phyloP scores from a whole-genome alignment of 106 monocot genomes.

The Dioscorea dumetorum region DNA sequence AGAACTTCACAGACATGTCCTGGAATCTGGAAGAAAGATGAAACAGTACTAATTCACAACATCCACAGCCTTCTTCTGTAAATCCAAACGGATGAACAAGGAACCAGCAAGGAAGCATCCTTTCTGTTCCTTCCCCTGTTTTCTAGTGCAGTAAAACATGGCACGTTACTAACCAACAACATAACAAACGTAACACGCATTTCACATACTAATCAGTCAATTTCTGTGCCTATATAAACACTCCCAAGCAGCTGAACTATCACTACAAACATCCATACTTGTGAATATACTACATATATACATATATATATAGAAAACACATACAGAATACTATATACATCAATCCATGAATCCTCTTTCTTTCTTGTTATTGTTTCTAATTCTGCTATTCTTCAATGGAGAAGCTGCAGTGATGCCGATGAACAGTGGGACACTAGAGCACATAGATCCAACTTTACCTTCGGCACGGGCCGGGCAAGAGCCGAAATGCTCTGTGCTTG shows the following conservation, averaged over 20 bases:
- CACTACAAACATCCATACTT: too few relatives aligned
- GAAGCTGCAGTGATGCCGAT: not conserved
- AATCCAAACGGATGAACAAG: too few relatives aligned
- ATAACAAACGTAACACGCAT: not conserved
- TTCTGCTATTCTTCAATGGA: not conserved
- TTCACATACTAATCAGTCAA: not conserved
- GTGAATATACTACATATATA: too few relatives aligned
- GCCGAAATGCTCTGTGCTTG: conserved; percentile 29
- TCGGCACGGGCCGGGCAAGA: conserved; percentile 11
- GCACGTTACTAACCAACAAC: not conserved
- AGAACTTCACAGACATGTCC: too few relatives aligned
- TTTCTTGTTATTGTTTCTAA: not conserved
- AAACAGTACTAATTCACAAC: too few relatives aligned
- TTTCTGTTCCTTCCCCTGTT: conserved; percentile 1
- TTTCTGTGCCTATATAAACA: too few relatives aligned
- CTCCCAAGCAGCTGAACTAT: too few relatives aligned
- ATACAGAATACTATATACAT: too few relatives aligned
- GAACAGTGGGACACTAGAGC: conserved; percentile 10
- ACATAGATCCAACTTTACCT: conserved; percentile 38
- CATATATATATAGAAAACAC: too few relatives aligned
- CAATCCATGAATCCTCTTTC: not conserved
- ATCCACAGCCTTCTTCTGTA: too few relatives aligned
- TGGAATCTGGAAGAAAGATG: too few relatives aligned
- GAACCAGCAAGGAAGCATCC: too few relatives aligned
- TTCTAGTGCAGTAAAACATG: not conserved